phyloP scores from a whole-genome alignment of 1,284 basidiomycete genomes.

The Peniophora sp. region DNA sequence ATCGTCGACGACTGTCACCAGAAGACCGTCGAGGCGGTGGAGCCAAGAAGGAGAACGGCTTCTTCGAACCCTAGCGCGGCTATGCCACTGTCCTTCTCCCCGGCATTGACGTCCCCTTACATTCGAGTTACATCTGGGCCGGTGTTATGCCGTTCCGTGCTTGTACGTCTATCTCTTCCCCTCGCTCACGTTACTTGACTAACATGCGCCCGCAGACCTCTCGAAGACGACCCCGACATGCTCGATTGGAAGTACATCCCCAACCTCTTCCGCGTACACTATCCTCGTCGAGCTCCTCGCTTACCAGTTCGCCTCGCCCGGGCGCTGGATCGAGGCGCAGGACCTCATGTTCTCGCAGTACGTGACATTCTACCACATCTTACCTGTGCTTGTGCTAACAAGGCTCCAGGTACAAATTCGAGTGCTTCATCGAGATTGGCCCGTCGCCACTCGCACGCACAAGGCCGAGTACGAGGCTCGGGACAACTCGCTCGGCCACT shows the following conservation, averaged over 20 bases:
- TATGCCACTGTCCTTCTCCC: constrained; percentile 95
- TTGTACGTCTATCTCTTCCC: constrained; percentile 42
- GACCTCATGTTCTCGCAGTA: constrained; percentile 74
- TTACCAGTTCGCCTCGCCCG: constrained; percentile 94
- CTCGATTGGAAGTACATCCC: constrained; percentile 94
- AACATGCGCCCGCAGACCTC: constrained; percentile 55
- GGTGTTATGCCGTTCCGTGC: constrained; percentile 98
- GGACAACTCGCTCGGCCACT: constrained; percentile 77
- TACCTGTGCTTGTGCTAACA: too few relatives aligned
- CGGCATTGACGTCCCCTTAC: constrained; percentile 99
- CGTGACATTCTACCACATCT: too few relatives aligned
- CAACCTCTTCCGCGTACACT: constrained; percentile 89
- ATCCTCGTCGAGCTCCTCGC: constrained; percentile 95
- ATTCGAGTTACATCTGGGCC: constrained; percentile 97
- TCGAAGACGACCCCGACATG: constrained; percentile 95
- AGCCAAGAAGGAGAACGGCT: neutral
- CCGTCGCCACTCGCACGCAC: constrained; percentile 91
- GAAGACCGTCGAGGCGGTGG: constrained; percentile 55
- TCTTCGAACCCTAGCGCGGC: constrained; percentile 63
- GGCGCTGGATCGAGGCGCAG: constrained; percentile 98
- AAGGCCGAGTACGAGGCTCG: constrained; percentile 93
- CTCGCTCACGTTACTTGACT: constrained; percentile 11
- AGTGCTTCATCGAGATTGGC: constrained; percentile 92
- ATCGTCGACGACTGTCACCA: constrained; percentile 84
- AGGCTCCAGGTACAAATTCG: constrained; percentile 68